Evolutionary conservation across 1,139 yeast genomes (phyloP).

Genomic region (Hansenula anomala): DNA sequence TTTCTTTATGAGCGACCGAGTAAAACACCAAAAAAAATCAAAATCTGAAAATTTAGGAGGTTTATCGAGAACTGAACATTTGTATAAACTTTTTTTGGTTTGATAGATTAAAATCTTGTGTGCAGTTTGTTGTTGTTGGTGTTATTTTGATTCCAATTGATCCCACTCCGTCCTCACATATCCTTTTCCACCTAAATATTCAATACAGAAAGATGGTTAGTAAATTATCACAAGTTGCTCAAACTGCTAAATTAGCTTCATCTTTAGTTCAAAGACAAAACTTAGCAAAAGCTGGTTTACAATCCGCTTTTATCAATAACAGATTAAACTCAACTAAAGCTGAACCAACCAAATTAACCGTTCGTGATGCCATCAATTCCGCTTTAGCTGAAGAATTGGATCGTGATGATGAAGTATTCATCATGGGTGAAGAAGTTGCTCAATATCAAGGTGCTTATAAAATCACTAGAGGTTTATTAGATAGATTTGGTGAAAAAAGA

Average conservation of each 20-base stretch:
- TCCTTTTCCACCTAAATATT: not conserved
- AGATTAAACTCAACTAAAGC: conserved; percentile 1
- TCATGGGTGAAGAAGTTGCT: conserved; percentile 99
- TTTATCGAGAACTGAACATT: not conserved
- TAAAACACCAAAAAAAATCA: too few species aligned
- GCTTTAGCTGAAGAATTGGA: conserved; percentile 98
- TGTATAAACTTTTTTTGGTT: too few species aligned
- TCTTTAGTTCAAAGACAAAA: not conserved
- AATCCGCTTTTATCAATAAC: not conserved
- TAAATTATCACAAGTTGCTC: conserved; percentile 11
- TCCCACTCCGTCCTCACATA: too few species aligned
- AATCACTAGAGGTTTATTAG: conserved; percentile 91
- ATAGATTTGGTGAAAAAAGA: conserved; percentile 95
- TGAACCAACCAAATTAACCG: conserved; percentile 49
- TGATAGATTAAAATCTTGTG: too few species aligned
- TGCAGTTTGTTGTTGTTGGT: too few species aligned
- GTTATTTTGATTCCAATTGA: too few species aligned
- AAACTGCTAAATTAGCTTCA: conserved; percentile 14
- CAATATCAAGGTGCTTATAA: conserved; percentile 99
- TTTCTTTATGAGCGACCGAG: too few species aligned
- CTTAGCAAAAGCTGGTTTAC: not conserved
- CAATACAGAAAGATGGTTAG: conserved; percentile 3
- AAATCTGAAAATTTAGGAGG: not conserved
- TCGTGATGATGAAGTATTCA: conserved; percentile 87
- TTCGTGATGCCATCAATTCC: conserved; percentile 93